Conservation (phyloP, 2,329 filamentous ascomycete species). For the Botryotinia calthae region DNA sequence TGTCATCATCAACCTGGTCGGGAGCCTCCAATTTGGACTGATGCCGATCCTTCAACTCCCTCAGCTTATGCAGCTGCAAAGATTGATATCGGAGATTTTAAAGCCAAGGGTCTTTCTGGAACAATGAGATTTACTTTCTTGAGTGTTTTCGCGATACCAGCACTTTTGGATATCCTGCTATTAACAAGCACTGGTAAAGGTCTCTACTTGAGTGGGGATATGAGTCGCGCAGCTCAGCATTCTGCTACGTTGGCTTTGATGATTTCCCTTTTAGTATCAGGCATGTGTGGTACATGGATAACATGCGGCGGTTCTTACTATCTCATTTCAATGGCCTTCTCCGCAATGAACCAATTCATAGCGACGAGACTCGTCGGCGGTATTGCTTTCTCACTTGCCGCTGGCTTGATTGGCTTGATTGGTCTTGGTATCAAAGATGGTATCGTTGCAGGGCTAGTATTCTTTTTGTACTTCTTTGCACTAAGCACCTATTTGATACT, state of each 20-base stretch:
- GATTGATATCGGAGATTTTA: conserved; percentile 48
- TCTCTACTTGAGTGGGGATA: conserved; percentile 57
- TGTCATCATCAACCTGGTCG: conserved; percentile 39
- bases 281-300: conserved; percentile 61
- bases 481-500: conserved; percentile 58
- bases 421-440: conserved; percentile 46
- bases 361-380: conserved; percentile 48
- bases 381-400: conserved; percentile 42
- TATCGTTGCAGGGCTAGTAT: conserved; percentile 51
- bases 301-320: conserved; percentile 63
- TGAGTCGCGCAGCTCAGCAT: conserved; percentile 50
- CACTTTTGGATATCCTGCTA: conserved; percentile 58
- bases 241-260: conserved; percentile 56
- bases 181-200: conserved; percentile 58
- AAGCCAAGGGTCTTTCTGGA: conserved; percentile 40
- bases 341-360: conserved; percentile 44
- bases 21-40: conserved; percentile 29
- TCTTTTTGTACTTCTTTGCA: conserved; percentile 56
- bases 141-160: conserved; percentile 61
- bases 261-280: conserved; percentile 56
- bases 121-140: conserved; percentile 53
- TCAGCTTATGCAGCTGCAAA: conserved; percentile 51
- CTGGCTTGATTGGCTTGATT: conserved; percentile 48
- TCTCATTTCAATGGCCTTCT: conserved; percentile 53
- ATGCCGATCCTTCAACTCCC: conserved; percentile 16